Evolutionary conservation across 2,329 filamentous ascomycete species (phyloP), one percentile per base, ranked within the genome.

Genomic region (Trichoderma simmonsii): DNA sequence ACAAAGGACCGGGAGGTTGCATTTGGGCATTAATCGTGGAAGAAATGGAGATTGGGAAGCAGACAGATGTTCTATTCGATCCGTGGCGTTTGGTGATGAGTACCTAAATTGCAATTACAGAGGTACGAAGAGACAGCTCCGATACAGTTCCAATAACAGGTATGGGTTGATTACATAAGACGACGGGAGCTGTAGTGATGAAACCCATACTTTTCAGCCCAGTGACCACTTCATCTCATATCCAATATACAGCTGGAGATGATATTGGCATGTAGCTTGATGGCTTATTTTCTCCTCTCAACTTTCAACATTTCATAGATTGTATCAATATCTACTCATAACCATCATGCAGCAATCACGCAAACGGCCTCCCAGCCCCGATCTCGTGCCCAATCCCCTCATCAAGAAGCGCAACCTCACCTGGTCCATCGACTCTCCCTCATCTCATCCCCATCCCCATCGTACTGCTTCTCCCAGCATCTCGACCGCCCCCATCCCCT

Each of bases 361-460:
- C 54, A 83, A 83, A 70, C 78, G 80, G 24, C 76, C 75, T 24
- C 71, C 72, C 30, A 81, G 79, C 69, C 79, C 80, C 2, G 79
- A 79, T 26, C 75, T 86, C 65, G 82, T 85, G 9, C 73, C 81
- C 3, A 86, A 86, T 65, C 84, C 85, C 0, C 83, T 85, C 72
- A 81, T 85, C 73, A 86, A 86, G 76, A 84, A 82, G 73, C 78
- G 79, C 26, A 86, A 86, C 72, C 78, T 85, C 6, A 74, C 81
- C 75, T 86, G 84, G 85, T 81, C 78, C 6, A 74, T 85, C 12
- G 59, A 72, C 32, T 59, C 66, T 39, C 65, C 66, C 26, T 36
- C 51, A 26, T 70, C 71, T 21, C 30, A 18, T 39, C 36, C 36
- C 36, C 36, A 24, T 18, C 36, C 14, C 36, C 14, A 18, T 43